Conservation (phyloP, 2,329 filamentous ascomycete genomes). For the Lomentospora prolificans region DNA sequence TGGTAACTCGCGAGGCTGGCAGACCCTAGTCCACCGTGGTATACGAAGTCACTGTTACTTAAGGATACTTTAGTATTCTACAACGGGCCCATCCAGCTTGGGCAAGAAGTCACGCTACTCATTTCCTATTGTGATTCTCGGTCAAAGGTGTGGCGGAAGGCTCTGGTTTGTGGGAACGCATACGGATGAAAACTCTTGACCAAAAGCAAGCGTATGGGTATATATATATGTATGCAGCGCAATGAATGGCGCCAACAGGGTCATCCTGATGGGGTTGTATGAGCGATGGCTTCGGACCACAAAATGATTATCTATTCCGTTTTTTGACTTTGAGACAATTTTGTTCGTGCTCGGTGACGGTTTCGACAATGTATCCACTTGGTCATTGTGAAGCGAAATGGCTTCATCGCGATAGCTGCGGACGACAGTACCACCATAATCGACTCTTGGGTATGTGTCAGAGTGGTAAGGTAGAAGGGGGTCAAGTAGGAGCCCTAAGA, state of each 20-base stretch:
- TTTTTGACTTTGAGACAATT: not conserved
- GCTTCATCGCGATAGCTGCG: not conserved
- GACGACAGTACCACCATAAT: no score
- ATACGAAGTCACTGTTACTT: not conserved
- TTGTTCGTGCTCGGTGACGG: not conserved
- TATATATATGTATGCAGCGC: not conserved
- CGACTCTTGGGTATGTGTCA: no score
- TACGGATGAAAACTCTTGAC: not conserved
- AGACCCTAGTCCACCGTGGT: not conserved
- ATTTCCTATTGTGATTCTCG: not conserved
- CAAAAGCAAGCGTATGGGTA: not conserved
- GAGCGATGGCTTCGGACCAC: no score
- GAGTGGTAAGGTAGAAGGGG: no score
- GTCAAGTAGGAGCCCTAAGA: no score
- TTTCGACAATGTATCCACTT: not conserved
- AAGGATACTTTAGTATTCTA: not conserved
- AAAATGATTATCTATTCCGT: no score
- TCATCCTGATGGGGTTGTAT: no score
- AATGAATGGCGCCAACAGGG: no score
- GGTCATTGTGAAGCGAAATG: not conserved
- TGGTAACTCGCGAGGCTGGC: not conserved
- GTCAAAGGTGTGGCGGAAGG: not conserved
- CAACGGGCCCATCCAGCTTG: not conserved
- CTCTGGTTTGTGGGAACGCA: not conserved
- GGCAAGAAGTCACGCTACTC: not conserved